These are phyloP conservation scores for Curvularia hawaiiensis DNA, from an alignment of 2,329 filamentous ascomycete species.

Conservation along the genomic window DNA sequence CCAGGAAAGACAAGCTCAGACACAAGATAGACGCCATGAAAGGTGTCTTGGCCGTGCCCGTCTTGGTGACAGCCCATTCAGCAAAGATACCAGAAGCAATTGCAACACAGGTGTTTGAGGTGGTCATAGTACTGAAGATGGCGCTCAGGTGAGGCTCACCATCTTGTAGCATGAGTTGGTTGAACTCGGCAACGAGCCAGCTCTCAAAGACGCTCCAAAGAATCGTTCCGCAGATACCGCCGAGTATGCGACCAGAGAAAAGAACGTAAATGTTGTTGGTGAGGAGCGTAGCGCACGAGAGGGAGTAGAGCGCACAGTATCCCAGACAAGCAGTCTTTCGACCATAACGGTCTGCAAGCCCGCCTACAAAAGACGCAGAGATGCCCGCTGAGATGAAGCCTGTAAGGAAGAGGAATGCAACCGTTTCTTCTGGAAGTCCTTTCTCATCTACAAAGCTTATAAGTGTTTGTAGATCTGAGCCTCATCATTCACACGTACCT, in stretches of 20 bases:
- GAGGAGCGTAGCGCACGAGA: constrained; percentile 60
- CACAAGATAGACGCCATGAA: constrained; percentile 55
- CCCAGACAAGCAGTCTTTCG: constrained; percentile 59
- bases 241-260: constrained; percentile 59
- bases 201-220: constrained; percentile 66
- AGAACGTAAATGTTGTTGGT: constrained; percentile 54
- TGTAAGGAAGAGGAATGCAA: constrained; percentile 48
- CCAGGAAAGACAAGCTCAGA: constrained; percentile 52
- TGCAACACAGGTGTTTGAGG: constrained; percentile 53
- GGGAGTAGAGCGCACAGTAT: constrained; percentile 60
- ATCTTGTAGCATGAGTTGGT: constrained; percentile 53
- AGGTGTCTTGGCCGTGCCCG: constrained; percentile 58
- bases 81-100: constrained; percentile 60
- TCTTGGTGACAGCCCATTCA: constrained; percentile 56
- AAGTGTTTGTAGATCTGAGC: constrained; percentile 1
- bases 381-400: constrained; percentile 58
- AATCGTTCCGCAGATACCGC: constrained; percentile 61
- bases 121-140: constrained; percentile 62
- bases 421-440: constrained; percentile 50
- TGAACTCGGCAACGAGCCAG: constrained; percentile 66
- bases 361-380: constrained; percentile 56
- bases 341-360: constrained; percentile 57
- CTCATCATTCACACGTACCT: constrained; percentile 26
- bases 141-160: constrained; percentile 53
- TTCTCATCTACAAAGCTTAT: constrained; percentile 48